Percentiles rank a stretch among this genome's conserved stretches.
Conservation (phyloP, 768 basidiomycete genomes). For the Hemileccinum rubropunctum region DNA sequence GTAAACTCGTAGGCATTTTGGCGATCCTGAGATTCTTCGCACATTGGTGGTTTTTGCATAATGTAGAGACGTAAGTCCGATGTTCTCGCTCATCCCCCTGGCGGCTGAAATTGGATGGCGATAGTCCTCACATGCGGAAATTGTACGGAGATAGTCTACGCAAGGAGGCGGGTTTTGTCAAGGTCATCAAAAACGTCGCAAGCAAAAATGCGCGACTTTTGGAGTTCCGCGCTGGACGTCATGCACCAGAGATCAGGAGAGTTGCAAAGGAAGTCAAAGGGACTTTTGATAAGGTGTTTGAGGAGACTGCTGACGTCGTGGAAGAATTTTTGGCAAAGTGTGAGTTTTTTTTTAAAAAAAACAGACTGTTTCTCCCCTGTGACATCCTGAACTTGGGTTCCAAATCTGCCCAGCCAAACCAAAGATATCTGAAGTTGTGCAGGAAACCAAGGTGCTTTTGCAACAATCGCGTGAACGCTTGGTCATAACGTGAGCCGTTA, state of each 20-base stretch:
- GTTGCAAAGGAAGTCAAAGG: constrained; percentile 91
- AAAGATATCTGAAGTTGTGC: constrained; percentile 81
- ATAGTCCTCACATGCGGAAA: constrained; percentile 96
- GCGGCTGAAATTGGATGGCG: not conserved
- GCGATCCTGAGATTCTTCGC: constrained; percentile 83
- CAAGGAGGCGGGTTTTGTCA: constrained; percentile 95
- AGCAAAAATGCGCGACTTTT: constrained; percentile 75
- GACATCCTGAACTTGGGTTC: constrained; percentile 7
- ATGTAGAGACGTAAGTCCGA: constrained; percentile 80
- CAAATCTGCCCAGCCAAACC: constrained; percentile 63
- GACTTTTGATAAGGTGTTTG: constrained; percentile 93
- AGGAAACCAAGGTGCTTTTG: constrained; percentile 88
- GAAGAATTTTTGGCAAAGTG: constrained; percentile 93
- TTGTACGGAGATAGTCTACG: constrained; percentile 91
- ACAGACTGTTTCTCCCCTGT: not conserved
- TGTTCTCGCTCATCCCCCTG: not conserved
- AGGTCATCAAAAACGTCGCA: constrained; percentile 95
- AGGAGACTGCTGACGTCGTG: constrained; percentile 88
- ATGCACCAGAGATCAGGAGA: constrained; percentile 78
- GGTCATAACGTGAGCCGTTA: constrained; percentile 76
- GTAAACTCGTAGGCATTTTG: constrained; percentile 83
- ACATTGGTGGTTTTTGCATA: constrained; percentile 95
- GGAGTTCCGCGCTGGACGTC: constrained; percentile 72
- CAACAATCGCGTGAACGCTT: constrained; percentile 89
- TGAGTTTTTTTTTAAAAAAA: constrained; percentile 46